Conservation (phyloP, 129 eudicot genomes). For the Deinandra increscens region DNA sequence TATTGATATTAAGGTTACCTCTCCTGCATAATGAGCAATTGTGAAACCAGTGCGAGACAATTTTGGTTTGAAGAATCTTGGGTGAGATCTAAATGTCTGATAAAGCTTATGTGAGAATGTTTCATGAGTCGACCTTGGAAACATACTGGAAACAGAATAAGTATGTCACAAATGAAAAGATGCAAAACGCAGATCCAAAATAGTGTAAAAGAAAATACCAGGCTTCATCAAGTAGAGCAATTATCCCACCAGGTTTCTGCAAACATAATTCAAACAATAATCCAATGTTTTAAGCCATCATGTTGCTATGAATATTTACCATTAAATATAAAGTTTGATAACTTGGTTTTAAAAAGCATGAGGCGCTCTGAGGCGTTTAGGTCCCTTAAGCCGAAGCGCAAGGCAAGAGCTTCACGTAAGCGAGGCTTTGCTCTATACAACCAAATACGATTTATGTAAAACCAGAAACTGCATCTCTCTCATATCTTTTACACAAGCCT, state of each 20-base stretch:
- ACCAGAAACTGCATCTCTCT: too few relatives aligned
- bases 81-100: slow-evolving; percentile 81
- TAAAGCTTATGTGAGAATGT: slow-evolving; percentile 93
- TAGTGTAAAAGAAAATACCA: slow-evolving; percentile 47
- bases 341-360: too few relatives aligned
- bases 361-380: too few relatives aligned
- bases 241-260: slow-evolving; percentile 99
- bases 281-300: slow-evolving; percentile 1
- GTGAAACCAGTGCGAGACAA: slow-evolving; percentile 90
- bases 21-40: slow-evolving; percentile 97
- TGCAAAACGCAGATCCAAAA: slow-evolving; percentile 7
- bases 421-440: too few relatives aligned
- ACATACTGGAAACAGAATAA: slow-evolving; percentile 73
- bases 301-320: neutral
- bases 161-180: slow-evolving; percentile 25
- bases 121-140: slow-evolving; percentile 96
- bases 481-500: too few relatives aligned
- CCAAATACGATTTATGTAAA: too few relatives aligned
- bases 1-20: slow-evolving; percentile 44
- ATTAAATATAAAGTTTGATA: neutral
- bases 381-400: too few relatives aligned
- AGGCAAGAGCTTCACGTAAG: too few relatives aligned
- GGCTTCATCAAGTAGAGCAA: slow-evolving; percentile 98
- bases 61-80: slow-evolving; percentile 86
- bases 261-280: slow-evolving; percentile 30